These are phyloP conservation scores for Scenedesmus sp. DNA, from an alignment of 163 green algal genomes.

Conservation along the genomic window DNA sequence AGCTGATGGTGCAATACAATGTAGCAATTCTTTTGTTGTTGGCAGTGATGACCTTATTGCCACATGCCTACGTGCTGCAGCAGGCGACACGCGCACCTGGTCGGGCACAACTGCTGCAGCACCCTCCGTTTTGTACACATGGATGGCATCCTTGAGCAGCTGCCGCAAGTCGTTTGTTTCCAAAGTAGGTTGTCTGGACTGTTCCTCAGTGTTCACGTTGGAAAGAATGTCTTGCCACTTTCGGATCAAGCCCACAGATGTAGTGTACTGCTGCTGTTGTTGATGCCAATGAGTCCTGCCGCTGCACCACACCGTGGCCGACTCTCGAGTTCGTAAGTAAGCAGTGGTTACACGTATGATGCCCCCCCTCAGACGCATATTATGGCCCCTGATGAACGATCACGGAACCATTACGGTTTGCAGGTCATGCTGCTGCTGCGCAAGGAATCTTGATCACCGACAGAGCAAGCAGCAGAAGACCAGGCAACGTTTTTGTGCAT, in stretches of 20 bases:
- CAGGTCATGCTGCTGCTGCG: neutral
- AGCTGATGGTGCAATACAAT: too few species aligned
- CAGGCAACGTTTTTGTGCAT: too few species aligned
- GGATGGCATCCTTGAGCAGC: slow-evolving; percentile 29
- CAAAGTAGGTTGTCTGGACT: neutral
- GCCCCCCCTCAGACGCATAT: neutral
- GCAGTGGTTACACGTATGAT: neutral
- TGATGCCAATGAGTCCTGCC: neutral
- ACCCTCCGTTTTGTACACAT: slow-evolving; percentile 24
- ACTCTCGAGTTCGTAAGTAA: neutral
- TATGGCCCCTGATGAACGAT: neutral
- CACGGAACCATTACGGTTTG: neutral
- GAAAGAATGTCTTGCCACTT: neutral
- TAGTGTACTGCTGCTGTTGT: neutral
- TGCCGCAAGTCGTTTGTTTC: slow-evolving; percentile 1
- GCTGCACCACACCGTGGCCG: neutral
- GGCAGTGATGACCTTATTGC: too few species aligned
- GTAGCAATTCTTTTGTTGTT: too few species aligned
- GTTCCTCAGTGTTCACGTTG: neutral
- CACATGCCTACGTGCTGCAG: neutral
- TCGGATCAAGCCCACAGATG: neutral
- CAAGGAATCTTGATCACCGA: neutral
- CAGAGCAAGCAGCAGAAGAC: neutral
- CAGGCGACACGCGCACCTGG: neutral
- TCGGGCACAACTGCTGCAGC: slow-evolving; percentile 35